Evolutionary conservation across 1,284 basidiomycete genomes (phyloP).

Genomic region (Filobasidium uniguttulatum): DNA sequence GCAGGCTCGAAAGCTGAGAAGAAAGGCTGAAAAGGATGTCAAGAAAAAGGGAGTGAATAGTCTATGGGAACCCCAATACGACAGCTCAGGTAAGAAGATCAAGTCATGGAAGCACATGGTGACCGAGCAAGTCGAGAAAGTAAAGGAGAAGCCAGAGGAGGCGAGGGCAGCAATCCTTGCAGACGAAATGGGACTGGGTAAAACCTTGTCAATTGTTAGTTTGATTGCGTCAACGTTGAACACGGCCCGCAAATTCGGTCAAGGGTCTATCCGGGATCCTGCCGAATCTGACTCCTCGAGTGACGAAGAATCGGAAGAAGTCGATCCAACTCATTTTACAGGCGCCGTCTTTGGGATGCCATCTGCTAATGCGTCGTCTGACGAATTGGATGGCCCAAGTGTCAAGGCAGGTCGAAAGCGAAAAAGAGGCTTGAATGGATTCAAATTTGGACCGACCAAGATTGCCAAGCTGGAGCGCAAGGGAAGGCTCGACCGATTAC

Average conservation of each 20-base stretch:
- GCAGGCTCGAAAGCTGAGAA: constrained; percentile 11
- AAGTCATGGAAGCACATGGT: constrained; percentile 68
- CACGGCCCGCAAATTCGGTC: constrained; percentile 56
- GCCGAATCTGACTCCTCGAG: constrained; percentile 31
- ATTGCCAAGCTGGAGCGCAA: constrained; percentile 49
- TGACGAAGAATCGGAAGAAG: constrained; percentile 32
- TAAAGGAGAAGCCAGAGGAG: constrained; percentile 49
- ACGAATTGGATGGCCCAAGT: neutral
- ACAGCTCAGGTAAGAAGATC: constrained; percentile 44
- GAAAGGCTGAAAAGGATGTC: constrained; percentile 18
- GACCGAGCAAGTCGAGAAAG: constrained; percentile 49
- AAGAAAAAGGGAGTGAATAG: constrained; percentile 19
- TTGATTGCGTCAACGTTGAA: constrained; percentile 72
- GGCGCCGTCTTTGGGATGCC: constrained; percentile 76
- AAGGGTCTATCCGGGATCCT: constrained; percentile 36
- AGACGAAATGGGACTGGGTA: constrained; percentile 97
- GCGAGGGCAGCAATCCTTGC: constrained; percentile 83
- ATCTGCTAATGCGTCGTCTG: constrained; percentile 25
- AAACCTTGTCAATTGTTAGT: constrained; percentile 84
- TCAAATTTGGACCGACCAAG: constrained; percentile 46
- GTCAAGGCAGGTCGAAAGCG: constrained; percentile 24
- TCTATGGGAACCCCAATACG: constrained; percentile 27
- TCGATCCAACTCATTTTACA: constrained; percentile 53
- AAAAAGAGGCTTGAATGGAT: constrained; percentile 26
- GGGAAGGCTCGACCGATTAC: constrained; percentile 18